These are phyloP conservation scores for Cladochytrium replicatum DNA, from an alignment of 192 early-diverging fungal genomes.

Conservation along the genomic window DNA sequence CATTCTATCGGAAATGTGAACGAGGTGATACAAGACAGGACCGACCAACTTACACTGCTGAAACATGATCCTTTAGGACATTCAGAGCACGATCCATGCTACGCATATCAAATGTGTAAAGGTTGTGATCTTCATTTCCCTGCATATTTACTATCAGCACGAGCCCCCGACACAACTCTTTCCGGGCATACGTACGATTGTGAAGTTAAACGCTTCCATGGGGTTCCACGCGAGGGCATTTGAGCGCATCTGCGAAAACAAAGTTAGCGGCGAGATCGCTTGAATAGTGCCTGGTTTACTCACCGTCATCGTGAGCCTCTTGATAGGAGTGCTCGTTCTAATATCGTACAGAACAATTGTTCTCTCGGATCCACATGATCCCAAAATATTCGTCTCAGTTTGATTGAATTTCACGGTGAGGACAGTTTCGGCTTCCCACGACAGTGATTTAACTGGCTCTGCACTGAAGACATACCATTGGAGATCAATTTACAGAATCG, in stretches of 20 bases:
- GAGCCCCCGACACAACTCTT: no score
- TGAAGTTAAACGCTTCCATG: constrained; percentile 96
- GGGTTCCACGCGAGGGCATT: constrained; percentile 99
- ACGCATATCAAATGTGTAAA: constrained; percentile 97
- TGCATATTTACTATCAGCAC: no score
- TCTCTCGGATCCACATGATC: constrained; percentile 87
- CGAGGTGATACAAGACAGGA: neutral
- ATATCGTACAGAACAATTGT: constrained; percentile 92
- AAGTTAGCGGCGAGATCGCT: no score
- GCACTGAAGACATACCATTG: constrained; percentile 45
- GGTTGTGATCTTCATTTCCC: constrained; percentile 97
- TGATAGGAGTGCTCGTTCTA: constrained; percentile 74
- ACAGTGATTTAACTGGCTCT: constrained; percentile 71
- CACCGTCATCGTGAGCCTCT: constrained; percentile 71
- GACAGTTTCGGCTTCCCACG: constrained; percentile 93
- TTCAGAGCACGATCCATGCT: constrained; percentile 77
- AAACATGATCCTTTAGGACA: constrained; percentile 92
- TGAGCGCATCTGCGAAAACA: constrained; percentile 52
- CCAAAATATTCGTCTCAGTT: constrained; percentile 86
- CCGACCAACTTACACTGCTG: constrained; percentile 66
- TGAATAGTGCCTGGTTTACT: constrained; percentile 7
- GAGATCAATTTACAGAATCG: no score
- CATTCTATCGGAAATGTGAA: no score
- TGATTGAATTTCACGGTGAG: constrained; percentile 94
- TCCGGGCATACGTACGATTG: constrained; percentile 51